Evolutionary conservation across 2,329 filamentous ascomycete genomes (phyloP).

Genomic region (Rhinocladiella similis): DNA sequence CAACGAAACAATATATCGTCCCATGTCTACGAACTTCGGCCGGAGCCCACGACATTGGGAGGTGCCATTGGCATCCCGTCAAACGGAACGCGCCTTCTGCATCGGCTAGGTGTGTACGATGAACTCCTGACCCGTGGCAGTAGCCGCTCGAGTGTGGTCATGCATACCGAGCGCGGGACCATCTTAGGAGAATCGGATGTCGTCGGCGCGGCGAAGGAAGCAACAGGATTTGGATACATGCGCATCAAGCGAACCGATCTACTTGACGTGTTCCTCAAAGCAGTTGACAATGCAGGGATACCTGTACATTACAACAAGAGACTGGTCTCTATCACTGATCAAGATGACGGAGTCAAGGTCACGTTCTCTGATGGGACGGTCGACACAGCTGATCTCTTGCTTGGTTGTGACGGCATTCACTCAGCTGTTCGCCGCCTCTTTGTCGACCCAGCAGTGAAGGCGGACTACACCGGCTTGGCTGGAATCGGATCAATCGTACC

Average conservation of each 20-base stretch:
- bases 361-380: conserved; percentile 33
- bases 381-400: conserved; percentile 33
- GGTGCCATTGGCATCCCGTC: conserved; percentile 61
- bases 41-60: conserved; percentile 47
- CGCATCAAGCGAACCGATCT: conserved; percentile 34
- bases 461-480: conserved; percentile 36
- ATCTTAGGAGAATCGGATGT: conserved; percentile 8
- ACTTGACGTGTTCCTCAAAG: conserved; percentile 31
- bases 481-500: too few species aligned
- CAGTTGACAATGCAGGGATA: conserved; percentile 28
- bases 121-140: conserved; percentile 44
- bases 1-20: conserved; percentile 39
- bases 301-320: conserved; percentile 30
- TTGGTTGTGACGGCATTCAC: conserved; percentile 45
- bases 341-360: conserved; percentile 25
- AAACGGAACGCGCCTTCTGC: conserved; percentile 56
- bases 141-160: conserved; percentile 53
- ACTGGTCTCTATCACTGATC: conserved; percentile 29
- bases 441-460: conserved; percentile 32
- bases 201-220: conserved; percentile 21
- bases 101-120: conserved; percentile 49
- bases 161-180: conserved; percentile 38
- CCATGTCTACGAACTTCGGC: conserved; percentile 54
- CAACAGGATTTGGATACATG: conserved; percentile 32
- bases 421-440: conserved; percentile 36